These are phyloP conservation scores for Macrotyloma uniflorum DNA, from an alignment of 306 rosid species.

Conservation along the genomic window DNA sequence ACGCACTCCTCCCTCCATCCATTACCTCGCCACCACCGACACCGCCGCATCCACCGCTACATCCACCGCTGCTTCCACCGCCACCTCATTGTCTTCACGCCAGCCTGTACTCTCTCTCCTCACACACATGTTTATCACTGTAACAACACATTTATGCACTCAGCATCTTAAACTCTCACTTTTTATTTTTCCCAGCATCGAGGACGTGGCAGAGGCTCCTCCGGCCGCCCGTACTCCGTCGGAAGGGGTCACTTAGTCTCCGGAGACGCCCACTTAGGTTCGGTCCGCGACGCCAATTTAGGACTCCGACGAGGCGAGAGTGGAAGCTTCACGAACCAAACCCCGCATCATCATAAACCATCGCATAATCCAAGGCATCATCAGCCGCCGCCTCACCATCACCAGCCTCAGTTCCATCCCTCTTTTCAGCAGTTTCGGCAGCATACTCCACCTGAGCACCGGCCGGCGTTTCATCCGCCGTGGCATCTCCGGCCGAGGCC, in stretches of 20 bases:
- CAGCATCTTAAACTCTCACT: background rate
- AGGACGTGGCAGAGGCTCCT: slow-evolving; percentile 63
- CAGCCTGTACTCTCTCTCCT: slow-evolving; percentile 46
- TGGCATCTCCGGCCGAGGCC: slow-evolving; percentile 34
- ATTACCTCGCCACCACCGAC: slow-evolving; percentile 45
- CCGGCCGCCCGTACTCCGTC: slow-evolving; percentile 47
- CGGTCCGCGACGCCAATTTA: slow-evolving; percentile 65
- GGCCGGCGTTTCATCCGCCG: background rate
- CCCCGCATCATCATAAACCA: slow-evolving; percentile 30
- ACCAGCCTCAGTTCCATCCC: slow-evolving; percentile 37
- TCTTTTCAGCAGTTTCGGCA: background rate
- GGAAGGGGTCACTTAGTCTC: slow-evolving; percentile 52
- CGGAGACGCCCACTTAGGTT: slow-evolving; percentile 61
- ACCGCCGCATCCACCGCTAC: slow-evolving; percentile 37
- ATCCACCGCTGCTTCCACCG: slow-evolving; percentile 29
- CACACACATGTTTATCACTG: background rate
- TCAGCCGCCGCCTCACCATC: slow-evolving; percentile 30
- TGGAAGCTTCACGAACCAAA: slow-evolving; percentile 47
- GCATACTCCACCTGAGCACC: slow-evolving; percentile 4
- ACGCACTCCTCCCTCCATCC: slow-evolving; percentile 52
- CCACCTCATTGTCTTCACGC: slow-evolving; percentile 57
- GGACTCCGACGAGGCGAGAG: slow-evolving; percentile 57
- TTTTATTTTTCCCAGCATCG: slow-evolving; percentile 53
- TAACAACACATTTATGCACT: background rate
- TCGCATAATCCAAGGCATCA: slow-evolving; percentile 28